Base-by-base conservation (phyloP, 345 rosid species). In the Syzygium oleosum region DNA sequence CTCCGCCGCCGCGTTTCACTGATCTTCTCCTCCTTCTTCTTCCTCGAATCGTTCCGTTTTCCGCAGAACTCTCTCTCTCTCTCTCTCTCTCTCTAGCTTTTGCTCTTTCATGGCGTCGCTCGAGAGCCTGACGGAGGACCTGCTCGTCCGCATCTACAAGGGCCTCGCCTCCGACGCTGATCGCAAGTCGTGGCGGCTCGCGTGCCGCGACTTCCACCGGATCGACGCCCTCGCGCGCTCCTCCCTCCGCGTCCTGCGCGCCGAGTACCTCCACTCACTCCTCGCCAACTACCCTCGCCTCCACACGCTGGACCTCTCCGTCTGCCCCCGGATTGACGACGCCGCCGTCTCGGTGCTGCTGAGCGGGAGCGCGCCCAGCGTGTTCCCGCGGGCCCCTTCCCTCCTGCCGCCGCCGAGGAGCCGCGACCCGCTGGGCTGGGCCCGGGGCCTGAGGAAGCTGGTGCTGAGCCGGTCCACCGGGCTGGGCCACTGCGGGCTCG, bases 271-370 rank as follows among this genome's bases (percentile, higher is more conserved):
- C 87, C 89, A 80, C 3, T 19, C 49, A 53, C 94, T 97, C 52
- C 95, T 95, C 85, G 84, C 59, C 31, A 94, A 91, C 52, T 93
- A 90, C 91, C 87, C 93, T 7, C 90, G 91, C 84, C 87, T 96
- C 53, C 88, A 92, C 38, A 85, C 90, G 61, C 92, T 97, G 53
- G 99, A 97, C 92, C 95, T 97, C 90, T 95, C 99, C 49, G 94
- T 91, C 34, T 96, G 99, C 87, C 95, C 99, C 1, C 93, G 91
- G 52, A 91, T 97, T 51, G 93, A 95, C 87, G 98, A 96, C 88
- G 92, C 89, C 43, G 93, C 90, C 68, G 90, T 96, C 84, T 38
- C 92, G 58, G 58, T 90, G 89, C 85, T 96, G 5, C 88, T 94
- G 85, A 59, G 88, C 17, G 52, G 34, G 41, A 16, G 14, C 79